phyloP scores from a whole-genome alignment of 345 rosid species.

The Populus deltoides region DNA sequence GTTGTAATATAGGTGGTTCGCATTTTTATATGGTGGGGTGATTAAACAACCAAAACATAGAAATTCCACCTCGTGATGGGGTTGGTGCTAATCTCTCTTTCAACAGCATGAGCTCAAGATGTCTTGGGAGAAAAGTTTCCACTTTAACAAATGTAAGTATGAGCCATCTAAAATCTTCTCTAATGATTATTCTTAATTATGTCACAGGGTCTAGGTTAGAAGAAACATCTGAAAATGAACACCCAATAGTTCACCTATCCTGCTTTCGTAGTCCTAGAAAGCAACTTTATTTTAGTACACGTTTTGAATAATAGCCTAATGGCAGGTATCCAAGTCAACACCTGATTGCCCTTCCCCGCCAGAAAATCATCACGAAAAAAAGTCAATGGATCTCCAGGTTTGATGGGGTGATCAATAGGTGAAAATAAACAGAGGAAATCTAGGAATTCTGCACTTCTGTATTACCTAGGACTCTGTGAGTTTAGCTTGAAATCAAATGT shows the following conservation, averaged over 20 bases:
- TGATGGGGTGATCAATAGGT: too few relatives aligned
- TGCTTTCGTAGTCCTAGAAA: not conserved
- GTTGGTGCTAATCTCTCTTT: not conserved
- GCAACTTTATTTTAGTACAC: not conserved
- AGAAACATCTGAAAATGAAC: not conserved
- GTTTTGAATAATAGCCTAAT: not conserved
- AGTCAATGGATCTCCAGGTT: not conserved
- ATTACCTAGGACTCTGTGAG: too few relatives aligned
- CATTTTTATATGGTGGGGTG: too few relatives aligned
- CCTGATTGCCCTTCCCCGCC: not conserved
- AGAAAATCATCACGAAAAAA: not conserved
- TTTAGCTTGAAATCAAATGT: too few relatives aligned
- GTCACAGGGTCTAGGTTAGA: not conserved
- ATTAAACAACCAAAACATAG: too few relatives aligned
- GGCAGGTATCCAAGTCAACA: not conserved
- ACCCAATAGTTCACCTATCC: not conserved
- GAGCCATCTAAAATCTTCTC: not conserved
- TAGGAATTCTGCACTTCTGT: too few relatives aligned
- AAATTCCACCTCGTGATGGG: not conserved
- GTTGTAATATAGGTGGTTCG: too few relatives aligned
- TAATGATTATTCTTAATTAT: not conserved
- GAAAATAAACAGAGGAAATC: too few relatives aligned
- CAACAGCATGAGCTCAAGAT: not conserved
- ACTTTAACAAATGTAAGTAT: too few relatives aligned
- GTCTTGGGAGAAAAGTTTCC: not conserved